These are phyloP conservation scores for Penicillium sp. DNA, from an alignment of 2,329 filamentous ascomycete genomes.

Conservation along the genomic window DNA sequence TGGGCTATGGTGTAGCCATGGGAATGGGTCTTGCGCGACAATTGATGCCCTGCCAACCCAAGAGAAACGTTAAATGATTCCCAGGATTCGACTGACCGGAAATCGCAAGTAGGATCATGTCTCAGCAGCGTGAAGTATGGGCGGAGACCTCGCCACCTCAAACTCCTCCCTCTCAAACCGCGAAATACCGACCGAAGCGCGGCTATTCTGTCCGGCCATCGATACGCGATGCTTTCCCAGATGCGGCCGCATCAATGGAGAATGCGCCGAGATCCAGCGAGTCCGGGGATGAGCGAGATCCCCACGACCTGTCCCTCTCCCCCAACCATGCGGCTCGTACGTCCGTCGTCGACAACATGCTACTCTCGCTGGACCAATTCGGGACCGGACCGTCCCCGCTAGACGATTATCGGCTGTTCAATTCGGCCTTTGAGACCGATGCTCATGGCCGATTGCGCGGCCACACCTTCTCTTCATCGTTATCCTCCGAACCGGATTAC, in stretches of 20 bases:
- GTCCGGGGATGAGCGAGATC: constrained; percentile 39
- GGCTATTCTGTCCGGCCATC: constrained; percentile 28
- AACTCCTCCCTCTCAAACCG: constrained; percentile 36
- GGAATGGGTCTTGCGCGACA: too few relatives aligned
- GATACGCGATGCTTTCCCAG: constrained; percentile 40
- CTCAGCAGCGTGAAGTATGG: constrained; percentile 25
- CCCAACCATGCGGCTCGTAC: constrained; percentile 72
- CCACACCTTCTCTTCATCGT: constrained; percentile 56
- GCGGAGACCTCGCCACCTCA: constrained; percentile 34
- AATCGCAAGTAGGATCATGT: constrained; percentile 22
- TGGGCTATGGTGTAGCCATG: too few relatives aligned
- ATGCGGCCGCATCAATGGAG: constrained; percentile 32
- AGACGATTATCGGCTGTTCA: constrained; percentile 36
- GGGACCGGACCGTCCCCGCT: constrained; percentile 34
- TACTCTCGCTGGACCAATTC: constrained; percentile 83
- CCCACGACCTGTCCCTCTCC: constrained; percentile 76
- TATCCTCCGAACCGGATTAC: constrained; percentile 53
- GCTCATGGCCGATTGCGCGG: constrained; percentile 46
- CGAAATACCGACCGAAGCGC: constrained; percentile 30
- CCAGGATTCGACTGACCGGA: constrained; percentile 11
- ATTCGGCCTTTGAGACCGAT: constrained; percentile 40
- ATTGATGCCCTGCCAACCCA: background rate
- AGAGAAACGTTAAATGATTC: constrained; percentile 4
- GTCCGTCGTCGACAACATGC: constrained; percentile 92
- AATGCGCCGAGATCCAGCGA: constrained; percentile 31